These are phyloP conservation scores for Aquilaria yunnanensis DNA, from an alignment of 345 rosid species.

Conservation along the genomic window DNA sequence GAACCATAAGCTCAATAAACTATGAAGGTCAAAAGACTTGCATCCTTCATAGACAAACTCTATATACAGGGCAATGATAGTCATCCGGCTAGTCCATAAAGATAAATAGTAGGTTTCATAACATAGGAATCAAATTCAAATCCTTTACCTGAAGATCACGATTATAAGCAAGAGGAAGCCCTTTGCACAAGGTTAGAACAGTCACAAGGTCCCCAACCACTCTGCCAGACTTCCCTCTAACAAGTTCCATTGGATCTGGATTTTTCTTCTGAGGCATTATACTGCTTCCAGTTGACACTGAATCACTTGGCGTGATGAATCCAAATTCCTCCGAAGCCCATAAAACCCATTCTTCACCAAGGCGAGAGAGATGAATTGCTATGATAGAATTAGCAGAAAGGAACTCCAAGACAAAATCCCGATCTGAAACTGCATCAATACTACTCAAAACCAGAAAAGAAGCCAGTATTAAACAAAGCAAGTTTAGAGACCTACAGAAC, in stretches of 20 bases:
- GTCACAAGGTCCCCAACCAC: conserved; percentile 80
- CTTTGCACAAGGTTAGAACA: conserved; percentile 85
- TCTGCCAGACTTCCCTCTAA: conserved; percentile 88
- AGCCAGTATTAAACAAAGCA: not conserved
- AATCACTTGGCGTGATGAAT: conserved; percentile 79
- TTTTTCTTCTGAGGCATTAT: conserved; percentile 99
- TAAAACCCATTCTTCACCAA: conserved; percentile 97
- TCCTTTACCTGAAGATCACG: conserved; percentile 75
- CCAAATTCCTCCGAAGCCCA: conserved; percentile 99
- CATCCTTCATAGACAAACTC: too few relatives aligned
- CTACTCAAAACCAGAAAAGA: conserved; percentile 24
- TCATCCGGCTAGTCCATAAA: not conserved
- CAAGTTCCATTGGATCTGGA: conserved; percentile 99
- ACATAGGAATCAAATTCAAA: not conserved
- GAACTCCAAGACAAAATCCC: conserved; percentile 88
- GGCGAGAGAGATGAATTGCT: conserved; percentile 81
- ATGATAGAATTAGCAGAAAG: conserved; percentile 67
- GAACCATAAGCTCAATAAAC: not conserved
- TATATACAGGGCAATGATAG: too few relatives aligned
- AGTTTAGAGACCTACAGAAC: not conserved
- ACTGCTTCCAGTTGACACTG: conserved; percentile 94
- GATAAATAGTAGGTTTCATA: not conserved
- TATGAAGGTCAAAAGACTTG: not conserved
- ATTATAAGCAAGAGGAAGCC: conserved; percentile 94
- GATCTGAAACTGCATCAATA: conserved; percentile 94